Evolutionary conservation across 2,329 filamentous ascomycete species (phyloP).

Genomic region (Fusarium irregulare): DNA sequence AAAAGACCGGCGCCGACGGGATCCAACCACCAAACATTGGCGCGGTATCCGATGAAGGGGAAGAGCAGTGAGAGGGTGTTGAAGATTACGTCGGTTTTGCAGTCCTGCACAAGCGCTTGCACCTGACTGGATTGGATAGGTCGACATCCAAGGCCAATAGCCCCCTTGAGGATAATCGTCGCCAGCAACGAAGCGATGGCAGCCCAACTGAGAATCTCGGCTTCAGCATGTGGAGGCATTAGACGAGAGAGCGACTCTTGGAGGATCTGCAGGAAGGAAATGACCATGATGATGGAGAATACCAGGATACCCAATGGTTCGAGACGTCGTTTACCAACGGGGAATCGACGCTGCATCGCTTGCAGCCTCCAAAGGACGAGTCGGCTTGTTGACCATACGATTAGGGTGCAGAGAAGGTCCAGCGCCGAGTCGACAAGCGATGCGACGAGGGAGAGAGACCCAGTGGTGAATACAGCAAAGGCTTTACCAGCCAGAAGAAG

Average conservation of each 20-base stretch:
- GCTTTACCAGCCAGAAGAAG: slow-evolving; percentile 79
- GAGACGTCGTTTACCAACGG: slow-evolving; percentile 74
- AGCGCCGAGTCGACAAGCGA: slow-evolving; percentile 81
- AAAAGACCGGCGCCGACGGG: slow-evolving; percentile 69
- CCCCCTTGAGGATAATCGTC: slow-evolving; percentile 81
- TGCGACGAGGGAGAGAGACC: slow-evolving; percentile 80
- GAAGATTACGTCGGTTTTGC: slow-evolving; percentile 81
- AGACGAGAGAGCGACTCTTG: slow-evolving; percentile 74
- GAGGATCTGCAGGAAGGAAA: slow-evolving; percentile 80
- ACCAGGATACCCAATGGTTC: slow-evolving; percentile 82
- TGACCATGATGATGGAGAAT: slow-evolving; percentile 86
- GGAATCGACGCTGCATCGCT: slow-evolving; percentile 71
- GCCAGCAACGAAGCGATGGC: slow-evolving; percentile 66
- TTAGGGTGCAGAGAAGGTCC: slow-evolving; percentile 81
- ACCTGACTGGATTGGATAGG: slow-evolving; percentile 85
- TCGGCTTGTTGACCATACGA: slow-evolving; percentile 81
- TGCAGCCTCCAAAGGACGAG: slow-evolving; percentile 70
- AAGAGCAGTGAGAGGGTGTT: slow-evolving; percentile 91
- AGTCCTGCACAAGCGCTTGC: slow-evolving; percentile 68
- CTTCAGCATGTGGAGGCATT: slow-evolving; percentile 65
- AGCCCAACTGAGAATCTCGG: slow-evolving; percentile 45
- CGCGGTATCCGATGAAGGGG: slow-evolving; percentile 72
- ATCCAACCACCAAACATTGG: slow-evolving; percentile 75
- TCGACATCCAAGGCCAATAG: slow-evolving; percentile 86
- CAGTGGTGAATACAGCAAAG: slow-evolving; percentile 80